Evolutionary conservation across 2,329 filamentous ascomycete genomes (phyloP).

Genomic region (Helicocarpus griseus): DNA sequence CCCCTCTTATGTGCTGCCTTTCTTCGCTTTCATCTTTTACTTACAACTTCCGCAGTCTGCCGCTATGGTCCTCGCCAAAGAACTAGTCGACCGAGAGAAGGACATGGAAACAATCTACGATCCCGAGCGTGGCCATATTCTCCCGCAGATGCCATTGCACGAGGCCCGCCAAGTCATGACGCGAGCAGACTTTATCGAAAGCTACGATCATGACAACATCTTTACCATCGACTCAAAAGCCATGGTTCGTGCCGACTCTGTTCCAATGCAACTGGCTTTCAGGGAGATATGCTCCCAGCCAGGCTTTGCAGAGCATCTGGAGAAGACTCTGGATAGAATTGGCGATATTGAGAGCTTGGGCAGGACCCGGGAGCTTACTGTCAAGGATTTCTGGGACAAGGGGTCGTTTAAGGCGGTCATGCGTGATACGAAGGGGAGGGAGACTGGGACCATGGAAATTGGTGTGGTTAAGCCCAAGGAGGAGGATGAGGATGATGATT

Average conservation of each 20-base stretch:
- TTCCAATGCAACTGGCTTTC: conserved; percentile 94
- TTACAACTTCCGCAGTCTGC: conserved; percentile 50
- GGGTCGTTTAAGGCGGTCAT: conserved; percentile 64
- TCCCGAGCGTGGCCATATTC: conserved; percentile 56
- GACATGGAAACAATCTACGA: conserved; percentile 55
- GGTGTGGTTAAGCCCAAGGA: conserved; percentile 31
- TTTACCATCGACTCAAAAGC: conserved; percentile 87
- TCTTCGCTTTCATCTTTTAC: conserved; percentile 3
- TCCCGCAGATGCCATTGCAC: conserved; percentile 74
- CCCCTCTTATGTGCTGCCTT: background rate
- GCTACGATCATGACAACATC: conserved; percentile 86
- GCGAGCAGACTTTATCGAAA: conserved; percentile 83
- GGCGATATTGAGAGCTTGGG: conserved; percentile 87
- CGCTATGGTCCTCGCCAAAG: conserved; percentile 85
- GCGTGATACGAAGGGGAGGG: conserved; percentile 37
- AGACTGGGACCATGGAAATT: conserved; percentile 40
- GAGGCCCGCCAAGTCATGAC: conserved; percentile 90
- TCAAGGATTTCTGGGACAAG: conserved; percentile 83
- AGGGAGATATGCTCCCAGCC: conserved; percentile 65
- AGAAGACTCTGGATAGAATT: conserved; percentile 76
- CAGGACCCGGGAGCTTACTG: conserved; percentile 84
- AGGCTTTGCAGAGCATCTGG: conserved; percentile 73
- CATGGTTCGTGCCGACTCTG: conserved; percentile 81
- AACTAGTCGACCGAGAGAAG: conserved; percentile 73
- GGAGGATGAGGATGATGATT: conserved; percentile 21